phyloP scores from a whole-genome alignment of 2,329 filamentous ascomycete species.

The Aspergillus oerlinghausenensis region DNA sequence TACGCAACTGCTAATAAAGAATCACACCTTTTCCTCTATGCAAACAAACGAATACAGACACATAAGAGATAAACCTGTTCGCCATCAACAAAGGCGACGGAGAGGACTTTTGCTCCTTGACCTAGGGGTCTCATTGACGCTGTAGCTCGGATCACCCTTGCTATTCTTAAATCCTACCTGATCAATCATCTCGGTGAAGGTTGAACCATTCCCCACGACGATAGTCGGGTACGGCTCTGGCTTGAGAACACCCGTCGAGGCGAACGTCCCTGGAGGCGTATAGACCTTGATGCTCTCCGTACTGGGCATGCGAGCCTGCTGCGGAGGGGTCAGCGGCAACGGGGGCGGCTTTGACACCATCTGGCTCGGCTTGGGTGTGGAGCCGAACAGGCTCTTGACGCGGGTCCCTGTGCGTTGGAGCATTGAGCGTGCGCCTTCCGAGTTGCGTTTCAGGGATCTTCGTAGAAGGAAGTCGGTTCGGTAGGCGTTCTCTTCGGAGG shows the following conservation, averaged over 20 bases:
- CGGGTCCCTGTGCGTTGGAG: constrained; percentile 32
- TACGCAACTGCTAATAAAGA: neutral
- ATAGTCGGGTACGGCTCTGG: constrained; percentile 23
- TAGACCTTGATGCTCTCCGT: constrained; percentile 46
- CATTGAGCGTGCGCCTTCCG: constrained; percentile 25
- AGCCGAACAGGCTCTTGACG: constrained; percentile 35
- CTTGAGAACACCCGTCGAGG: constrained; percentile 20
- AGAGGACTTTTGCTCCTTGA: constrained; percentile 2
- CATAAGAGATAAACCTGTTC: neutral
- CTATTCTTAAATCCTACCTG: constrained; percentile 30
- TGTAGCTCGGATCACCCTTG: constrained; percentile 25
- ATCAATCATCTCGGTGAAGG: constrained; percentile 36
- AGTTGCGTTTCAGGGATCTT: constrained; percentile 18
- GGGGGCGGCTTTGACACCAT: constrained; percentile 2
- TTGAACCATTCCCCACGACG: constrained; percentile 27
- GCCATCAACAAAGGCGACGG: neutral
- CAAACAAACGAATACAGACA: neutral
- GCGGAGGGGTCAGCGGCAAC: constrained; percentile 26
- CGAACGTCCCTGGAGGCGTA: constrained; percentile 36
- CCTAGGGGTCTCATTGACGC: constrained; percentile 21
- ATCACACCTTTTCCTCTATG: neutral
- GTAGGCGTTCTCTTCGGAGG: constrained; percentile 37
- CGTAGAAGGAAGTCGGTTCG: constrained; percentile 43
- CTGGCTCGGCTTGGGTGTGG: constrained; percentile 8
- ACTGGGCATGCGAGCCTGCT: constrained; percentile 27